A percentile compares a stretch with the other conserved stretches of the same genome.
These are phyloP conservation scores for Tylopilus sp. DNA, from an alignment of 1,284 basidiomycete genomes.

Conservation along the genomic window DNA sequence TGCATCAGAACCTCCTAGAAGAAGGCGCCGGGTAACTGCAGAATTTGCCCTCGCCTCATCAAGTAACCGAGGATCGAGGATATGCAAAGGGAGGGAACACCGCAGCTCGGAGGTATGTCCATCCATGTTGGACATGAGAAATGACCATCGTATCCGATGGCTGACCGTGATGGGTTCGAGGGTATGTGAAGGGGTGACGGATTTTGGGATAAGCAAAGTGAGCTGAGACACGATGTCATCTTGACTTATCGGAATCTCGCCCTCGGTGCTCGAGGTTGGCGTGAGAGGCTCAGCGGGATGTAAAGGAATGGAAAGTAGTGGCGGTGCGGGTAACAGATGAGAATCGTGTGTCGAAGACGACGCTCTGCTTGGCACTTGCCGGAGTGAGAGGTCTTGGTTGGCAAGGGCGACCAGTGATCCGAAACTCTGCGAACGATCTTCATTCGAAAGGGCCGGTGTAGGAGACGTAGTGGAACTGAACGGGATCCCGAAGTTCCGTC, in stretches of 20 bases:
- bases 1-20: conserved; percentile 53
- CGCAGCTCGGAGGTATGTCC: conserved; percentile 92
- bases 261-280: conserved; percentile 17
- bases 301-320: not conserved
- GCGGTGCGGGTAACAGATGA: conserved; percentile 1
- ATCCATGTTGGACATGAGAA: conserved; percentile 86
- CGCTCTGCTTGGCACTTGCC: conserved; percentile 23
- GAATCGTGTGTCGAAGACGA: conserved; percentile 28
- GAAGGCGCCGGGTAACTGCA: conserved; percentile 73
- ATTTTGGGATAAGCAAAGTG: conserved; percentile 58
- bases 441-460: conserved; percentile 25
- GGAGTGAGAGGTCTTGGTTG: conserved; percentile 26
- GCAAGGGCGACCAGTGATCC: conserved; percentile 22
- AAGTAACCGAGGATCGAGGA: conserved; percentile 80
- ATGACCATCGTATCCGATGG: conserved; percentile 82
- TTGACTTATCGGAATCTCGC: conserved; percentile 40
- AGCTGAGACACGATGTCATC: conserved; percentile 63
- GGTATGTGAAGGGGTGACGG: conserved; percentile 71
- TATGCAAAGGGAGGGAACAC: conserved; percentile 88
- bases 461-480: conserved; percentile 32
- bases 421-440: conserved; percentile 24
- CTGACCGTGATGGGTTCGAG: conserved; percentile 79
- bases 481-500: conserved; percentile 48
- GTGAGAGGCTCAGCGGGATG: conserved; percentile 18
- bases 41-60: conserved; percentile 81